These are phyloP conservation scores for Aquilaria malaccensis DNA, from an alignment of 345 rosid species.

Conservation along the genomic window DNA sequence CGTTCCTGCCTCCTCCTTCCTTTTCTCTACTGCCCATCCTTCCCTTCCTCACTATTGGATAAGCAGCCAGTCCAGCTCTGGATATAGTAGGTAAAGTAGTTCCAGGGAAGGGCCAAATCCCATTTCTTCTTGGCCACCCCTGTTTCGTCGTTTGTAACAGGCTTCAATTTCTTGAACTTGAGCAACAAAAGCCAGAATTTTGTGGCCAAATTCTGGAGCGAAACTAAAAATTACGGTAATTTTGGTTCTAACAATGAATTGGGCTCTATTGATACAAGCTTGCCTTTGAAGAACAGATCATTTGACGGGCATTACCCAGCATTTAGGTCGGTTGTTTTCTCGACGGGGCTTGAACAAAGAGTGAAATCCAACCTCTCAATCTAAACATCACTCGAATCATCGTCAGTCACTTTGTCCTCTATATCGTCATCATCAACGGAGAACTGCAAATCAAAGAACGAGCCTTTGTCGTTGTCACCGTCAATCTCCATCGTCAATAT, in stretches of 20 bases:
- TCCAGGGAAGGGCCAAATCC: background rate
- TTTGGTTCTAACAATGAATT: conserved; percentile 25
- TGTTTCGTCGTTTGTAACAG: conserved; percentile 15
- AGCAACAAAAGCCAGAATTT: conserved; percentile 74
- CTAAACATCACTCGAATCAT: too few species aligned
- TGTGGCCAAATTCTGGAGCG: conserved; percentile 72
- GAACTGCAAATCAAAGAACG: conserved; percentile 89
- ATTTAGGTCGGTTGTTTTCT: conserved; percentile 41
- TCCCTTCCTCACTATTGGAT: too few species aligned
- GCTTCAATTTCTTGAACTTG: conserved; percentile 55
- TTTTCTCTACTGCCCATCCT: too few species aligned
- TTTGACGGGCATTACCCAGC: conserved; percentile 53
- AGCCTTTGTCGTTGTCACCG: conserved; percentile 61
- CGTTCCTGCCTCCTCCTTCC: too few species aligned
- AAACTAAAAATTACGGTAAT: conserved; percentile 45
- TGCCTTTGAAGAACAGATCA: conserved; percentile 72
- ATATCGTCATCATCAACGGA: conserved; percentile 47
- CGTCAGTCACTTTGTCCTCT: conserved; percentile 23
- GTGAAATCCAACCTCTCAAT: conserved; percentile 48
- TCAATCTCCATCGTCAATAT: conserved; percentile 27
- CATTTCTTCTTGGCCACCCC: conserved; percentile 6
- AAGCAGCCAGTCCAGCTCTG: too few species aligned
- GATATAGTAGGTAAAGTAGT: too few species aligned
- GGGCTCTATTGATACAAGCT: conserved; percentile 52
- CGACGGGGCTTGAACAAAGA: conserved; percentile 55